Conservation (phyloP, 202 grass and related monocot genomes). For the Cymbopogon flexuosus region DNA sequence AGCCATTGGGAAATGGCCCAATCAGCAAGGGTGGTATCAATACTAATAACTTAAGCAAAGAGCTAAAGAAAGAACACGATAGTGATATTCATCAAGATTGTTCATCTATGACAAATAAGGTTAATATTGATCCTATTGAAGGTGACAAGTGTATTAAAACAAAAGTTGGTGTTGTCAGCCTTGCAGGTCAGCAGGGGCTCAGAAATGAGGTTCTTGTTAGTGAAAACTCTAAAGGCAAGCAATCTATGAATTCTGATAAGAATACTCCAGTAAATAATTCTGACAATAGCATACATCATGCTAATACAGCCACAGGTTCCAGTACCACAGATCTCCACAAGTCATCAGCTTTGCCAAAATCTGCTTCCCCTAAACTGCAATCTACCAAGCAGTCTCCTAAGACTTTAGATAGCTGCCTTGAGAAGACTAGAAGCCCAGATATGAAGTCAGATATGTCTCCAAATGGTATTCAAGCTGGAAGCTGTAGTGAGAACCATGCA, state of each 20-base stretch:
- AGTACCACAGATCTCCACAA: slow-evolving; percentile 35
- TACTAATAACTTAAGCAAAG: slow-evolving; percentile 3
- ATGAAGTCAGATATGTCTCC: slow-evolving; percentile 35
- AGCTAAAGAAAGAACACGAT: slow-evolving; percentile 19
- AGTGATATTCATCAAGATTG: slow-evolving; percentile 21
- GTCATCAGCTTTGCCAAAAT: slow-evolving; percentile 14
- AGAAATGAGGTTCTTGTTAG: slow-evolving; percentile 28
- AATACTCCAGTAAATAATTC: slow-evolving; percentile 5
- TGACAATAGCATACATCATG: not conserved
- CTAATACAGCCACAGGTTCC: slow-evolving; percentile 29
- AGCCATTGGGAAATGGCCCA: slow-evolving; percentile 24
- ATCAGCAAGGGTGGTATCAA: not conserved
- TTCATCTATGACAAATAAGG: slow-evolving; percentile 43
- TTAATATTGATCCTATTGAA: slow-evolving; percentile 8
- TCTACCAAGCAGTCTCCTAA: slow-evolving; percentile 3
- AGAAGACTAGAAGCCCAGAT: slow-evolving; percentile 34
- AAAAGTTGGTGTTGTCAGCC: slow-evolving; percentile 9
- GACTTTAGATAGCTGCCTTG: slow-evolving; percentile 4
- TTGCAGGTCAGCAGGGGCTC: slow-evolving; percentile 6
- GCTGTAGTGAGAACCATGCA: not conserved
- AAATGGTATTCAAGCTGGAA: slow-evolving; percentile 33
- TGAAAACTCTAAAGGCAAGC: slow-evolving; percentile 28
- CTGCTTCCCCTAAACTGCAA: slow-evolving; percentile 31
- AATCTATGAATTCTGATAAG: slow-evolving; percentile 26
- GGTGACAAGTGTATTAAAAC: slow-evolving; percentile 22